A percentile compares a stretch with the other conserved stretches of the same genome.
phyloP scores from a whole-genome alignment of 495 filamentous ascomycete species.

The Talaromyces trachyspermus region DNA sequence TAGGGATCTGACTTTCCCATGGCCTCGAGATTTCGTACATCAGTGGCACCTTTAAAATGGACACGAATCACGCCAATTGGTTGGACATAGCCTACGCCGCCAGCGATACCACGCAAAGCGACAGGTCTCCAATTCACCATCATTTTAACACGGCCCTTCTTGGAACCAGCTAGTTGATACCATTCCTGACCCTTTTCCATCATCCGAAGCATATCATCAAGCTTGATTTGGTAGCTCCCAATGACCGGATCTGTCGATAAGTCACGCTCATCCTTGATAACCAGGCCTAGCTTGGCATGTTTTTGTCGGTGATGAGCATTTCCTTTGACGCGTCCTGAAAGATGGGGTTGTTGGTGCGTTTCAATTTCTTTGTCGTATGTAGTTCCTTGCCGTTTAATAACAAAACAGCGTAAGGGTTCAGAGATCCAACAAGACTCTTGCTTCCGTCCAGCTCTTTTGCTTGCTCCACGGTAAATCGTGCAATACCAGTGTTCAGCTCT shows the following conservation, averaged over 20 bases:
- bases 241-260: conserved; percentile 74
- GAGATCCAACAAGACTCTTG: conserved; percentile 79
- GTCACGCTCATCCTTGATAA: conserved; percentile 92
- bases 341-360: conserved; percentile 93
- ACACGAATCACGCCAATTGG: conserved; percentile 92
- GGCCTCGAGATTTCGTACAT: conserved; percentile 86
- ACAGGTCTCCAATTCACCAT: conserved; percentile 92
- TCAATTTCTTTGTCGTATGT: conserved; percentile 76
- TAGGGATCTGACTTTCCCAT: conserved; percentile 98
- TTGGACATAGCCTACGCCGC: conserved; percentile 82
- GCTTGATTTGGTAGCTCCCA: conserved; percentile 87
- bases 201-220: conserved; percentile 85
- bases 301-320: conserved; percentile 87
- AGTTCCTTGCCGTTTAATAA: conserved; percentile 87
- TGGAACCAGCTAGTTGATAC: conserved; percentile 80
- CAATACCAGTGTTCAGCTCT: conserved; percentile 86
- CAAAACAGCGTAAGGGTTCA: conserved; percentile 84
- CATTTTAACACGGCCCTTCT: conserved; percentile 82
- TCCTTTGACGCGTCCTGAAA: conserved; percentile 89
- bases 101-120: conserved; percentile 64
- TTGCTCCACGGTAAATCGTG: conserved; percentile 86
- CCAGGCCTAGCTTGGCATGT: conserved; percentile 76
- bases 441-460: conserved; percentile 89
- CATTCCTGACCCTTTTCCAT: conserved; percentile 92
- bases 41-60: conserved; percentile 75